phyloP scores from a whole-genome alignment of 768 basidiomycete genomes.

The Crassisporium funariophilum region DNA sequence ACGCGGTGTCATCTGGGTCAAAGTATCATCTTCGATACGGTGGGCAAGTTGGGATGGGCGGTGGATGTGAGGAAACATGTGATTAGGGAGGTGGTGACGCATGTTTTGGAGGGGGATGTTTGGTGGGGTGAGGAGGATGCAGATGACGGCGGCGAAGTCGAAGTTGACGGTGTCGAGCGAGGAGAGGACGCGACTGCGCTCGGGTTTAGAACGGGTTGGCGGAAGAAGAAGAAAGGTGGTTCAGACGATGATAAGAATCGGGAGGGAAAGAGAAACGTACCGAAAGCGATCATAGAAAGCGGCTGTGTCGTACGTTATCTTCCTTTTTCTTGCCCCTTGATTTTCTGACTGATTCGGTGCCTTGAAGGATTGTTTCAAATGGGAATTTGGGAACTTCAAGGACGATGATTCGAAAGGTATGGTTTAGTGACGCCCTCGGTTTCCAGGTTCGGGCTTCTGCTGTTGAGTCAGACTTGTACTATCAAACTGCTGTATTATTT shows the following conservation, averaged over 20 bases:
- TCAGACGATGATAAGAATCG: constrained; percentile 27
- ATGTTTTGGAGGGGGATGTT: constrained; percentile 51
- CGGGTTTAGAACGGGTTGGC: constrained; percentile 25
- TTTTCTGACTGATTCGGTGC: neutral
- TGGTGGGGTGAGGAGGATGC: constrained; percentile 47
- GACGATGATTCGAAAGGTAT: constrained; percentile 13
- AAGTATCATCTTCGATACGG: constrained; percentile 87
- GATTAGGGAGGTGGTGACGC: constrained; percentile 69
- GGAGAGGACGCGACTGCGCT: neutral
- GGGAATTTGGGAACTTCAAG: constrained; percentile 64
- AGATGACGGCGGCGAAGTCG: constrained; percentile 35
- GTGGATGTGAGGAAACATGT: constrained; percentile 80
- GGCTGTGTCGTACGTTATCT: constrained; percentile 58
- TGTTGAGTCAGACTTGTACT: too few species aligned
- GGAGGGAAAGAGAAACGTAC: constrained; percentile 47
- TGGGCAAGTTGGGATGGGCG: constrained; percentile 76
- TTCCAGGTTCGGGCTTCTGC: too few species aligned
- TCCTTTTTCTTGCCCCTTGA: neutral
- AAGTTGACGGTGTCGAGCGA: constrained; percentile 1
- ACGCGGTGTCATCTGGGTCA: constrained; percentile 88
- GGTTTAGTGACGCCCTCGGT: neutral
- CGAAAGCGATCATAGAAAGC: constrained; percentile 57
- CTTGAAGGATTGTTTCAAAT: constrained; percentile 72
- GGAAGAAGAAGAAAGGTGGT: constrained; percentile 11
- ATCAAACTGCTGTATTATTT: too few species aligned